Evolutionary conservation across 2,329 filamentous ascomycete genomes (phyloP).

Genomic region (Xylariaceae sp.): DNA sequence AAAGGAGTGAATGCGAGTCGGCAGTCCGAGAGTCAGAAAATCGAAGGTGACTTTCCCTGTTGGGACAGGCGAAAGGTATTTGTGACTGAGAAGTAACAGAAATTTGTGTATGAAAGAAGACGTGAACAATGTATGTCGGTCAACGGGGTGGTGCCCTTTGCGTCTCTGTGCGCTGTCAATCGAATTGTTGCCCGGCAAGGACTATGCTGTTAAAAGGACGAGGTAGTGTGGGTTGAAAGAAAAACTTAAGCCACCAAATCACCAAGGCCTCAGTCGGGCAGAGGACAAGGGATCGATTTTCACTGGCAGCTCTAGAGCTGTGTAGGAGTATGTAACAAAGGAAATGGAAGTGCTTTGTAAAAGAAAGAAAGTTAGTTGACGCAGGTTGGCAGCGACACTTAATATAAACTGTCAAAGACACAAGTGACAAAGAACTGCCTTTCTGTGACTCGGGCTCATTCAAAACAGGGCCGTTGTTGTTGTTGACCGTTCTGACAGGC

Average conservation of each 20-base stretch:
- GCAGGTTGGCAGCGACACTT: no score
- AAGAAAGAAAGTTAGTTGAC: slow-evolving; percentile 4
- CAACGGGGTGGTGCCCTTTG: neutral
- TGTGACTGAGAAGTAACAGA: slow-evolving; percentile 16
- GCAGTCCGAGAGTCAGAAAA: slow-evolving; percentile 1
- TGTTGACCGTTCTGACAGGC: no score
- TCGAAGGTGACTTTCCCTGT: slow-evolving; percentile 5
- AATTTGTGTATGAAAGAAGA: neutral
- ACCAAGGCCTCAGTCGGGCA: slow-evolving; percentile 3
- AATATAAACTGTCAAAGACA: slow-evolving; percentile 12
- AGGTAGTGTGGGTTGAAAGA: neutral
- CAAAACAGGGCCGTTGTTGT: no score
- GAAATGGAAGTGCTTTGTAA: slow-evolving; percentile 9
- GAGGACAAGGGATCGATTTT: slow-evolving; percentile 19
- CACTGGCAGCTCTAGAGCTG: slow-evolving; percentile 18
- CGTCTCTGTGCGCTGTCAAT: no score
- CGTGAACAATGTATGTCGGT: neutral
- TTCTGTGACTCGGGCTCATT: neutral
- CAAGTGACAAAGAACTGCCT: slow-evolving; percentile 2
- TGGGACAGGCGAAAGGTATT: slow-evolving; percentile 16
- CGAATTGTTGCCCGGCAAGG: slow-evolving; percentile 25
- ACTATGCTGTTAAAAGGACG: slow-evolving; percentile 18
- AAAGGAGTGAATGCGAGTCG: slow-evolving; percentile 18
- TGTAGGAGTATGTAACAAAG: slow-evolving; percentile 12
- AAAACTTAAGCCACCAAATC: no score